phyloP scores from a whole-genome alignment of 768 basidiomycete species.

The Russula compacta region DNA sequence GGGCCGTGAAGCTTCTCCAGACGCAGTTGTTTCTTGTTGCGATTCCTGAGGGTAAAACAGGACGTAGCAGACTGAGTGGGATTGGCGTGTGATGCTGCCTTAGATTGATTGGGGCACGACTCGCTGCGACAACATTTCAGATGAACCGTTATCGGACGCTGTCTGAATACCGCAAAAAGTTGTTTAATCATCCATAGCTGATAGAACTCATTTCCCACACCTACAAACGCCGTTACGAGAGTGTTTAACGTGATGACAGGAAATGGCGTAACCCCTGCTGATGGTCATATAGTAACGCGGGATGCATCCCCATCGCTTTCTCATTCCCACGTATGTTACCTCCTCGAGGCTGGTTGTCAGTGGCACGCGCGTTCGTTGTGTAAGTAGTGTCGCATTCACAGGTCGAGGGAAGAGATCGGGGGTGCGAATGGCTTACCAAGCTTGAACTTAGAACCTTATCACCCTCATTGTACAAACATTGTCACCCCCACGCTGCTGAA shows the following conservation, averaged over 20 bases:
- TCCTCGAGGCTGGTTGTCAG: background rate
- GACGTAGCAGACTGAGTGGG: background rate
- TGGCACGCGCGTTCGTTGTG: background rate
- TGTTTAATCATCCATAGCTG: too few relatives aligned
- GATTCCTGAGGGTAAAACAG: background rate
- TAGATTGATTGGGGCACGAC: background rate
- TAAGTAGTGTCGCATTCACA: background rate
- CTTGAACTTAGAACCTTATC: background rate
- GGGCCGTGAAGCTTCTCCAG: background rate
- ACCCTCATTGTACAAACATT: too few relatives aligned
- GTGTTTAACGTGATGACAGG: too few relatives aligned
- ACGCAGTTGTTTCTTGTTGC: background rate
- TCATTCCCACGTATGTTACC: background rate
- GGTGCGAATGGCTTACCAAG: background rate
- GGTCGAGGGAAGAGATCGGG: slow-evolving; percentile 1
- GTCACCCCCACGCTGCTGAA: too few relatives aligned
- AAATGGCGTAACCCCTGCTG: too few relatives aligned
- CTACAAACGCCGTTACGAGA: too few relatives aligned
- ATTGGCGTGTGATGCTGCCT: background rate
- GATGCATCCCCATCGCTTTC: too few relatives aligned
- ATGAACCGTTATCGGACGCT: too few relatives aligned
- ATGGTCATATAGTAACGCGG: too few relatives aligned
- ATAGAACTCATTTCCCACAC: background rate
- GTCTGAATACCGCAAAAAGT: too few relatives aligned
- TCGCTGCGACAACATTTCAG: too few relatives aligned